These are phyloP conservation scores for Mitragyna speciosa DNA, from an alignment of 257 asterid species.

Conservation along the genomic window DNA sequence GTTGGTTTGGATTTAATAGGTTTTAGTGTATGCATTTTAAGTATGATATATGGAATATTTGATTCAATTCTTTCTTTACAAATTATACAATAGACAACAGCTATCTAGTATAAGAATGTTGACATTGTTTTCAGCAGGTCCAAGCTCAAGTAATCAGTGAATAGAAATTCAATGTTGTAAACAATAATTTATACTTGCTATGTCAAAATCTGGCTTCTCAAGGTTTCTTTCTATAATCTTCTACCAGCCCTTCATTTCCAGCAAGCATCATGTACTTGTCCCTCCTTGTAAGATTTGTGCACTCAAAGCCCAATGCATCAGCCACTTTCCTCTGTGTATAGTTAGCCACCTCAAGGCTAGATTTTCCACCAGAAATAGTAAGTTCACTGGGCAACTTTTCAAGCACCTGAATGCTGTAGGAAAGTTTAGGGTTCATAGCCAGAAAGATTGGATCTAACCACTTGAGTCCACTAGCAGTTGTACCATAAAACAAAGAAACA, in stretches of 20 bases:
- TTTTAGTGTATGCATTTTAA: too few species aligned
- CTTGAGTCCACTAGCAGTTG: conserved; percentile 87
- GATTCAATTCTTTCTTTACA: too few species aligned
- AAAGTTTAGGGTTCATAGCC: conserved; percentile 71
- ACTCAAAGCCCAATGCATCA: conserved; percentile 77
- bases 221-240: conserved; percentile 18
- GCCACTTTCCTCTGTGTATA: conserved; percentile 64
- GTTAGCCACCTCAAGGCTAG: conserved; percentile 82
- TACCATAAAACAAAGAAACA: conserved; percentile 83
- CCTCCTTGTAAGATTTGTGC: conserved; percentile 72
- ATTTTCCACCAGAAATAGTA: conserved; percentile 69
- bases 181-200: too few species aligned
- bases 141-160: too few species aligned
- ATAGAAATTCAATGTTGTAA: too few species aligned
- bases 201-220: neutral
- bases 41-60: too few species aligned
- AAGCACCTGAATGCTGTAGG: conserved; percentile 46
- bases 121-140: too few species aligned
- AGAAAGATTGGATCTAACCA: conserved; percentile 84
- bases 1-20: too few species aligned
- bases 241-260: conserved; percentile 83
- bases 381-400: conserved; percentile 58
- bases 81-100: too few species aligned
- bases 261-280: conserved; percentile 94
- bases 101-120: too few species aligned